phyloP scores from a whole-genome alignment of 441 rosid genomes.

The Adansonia grandidieri region DNA sequence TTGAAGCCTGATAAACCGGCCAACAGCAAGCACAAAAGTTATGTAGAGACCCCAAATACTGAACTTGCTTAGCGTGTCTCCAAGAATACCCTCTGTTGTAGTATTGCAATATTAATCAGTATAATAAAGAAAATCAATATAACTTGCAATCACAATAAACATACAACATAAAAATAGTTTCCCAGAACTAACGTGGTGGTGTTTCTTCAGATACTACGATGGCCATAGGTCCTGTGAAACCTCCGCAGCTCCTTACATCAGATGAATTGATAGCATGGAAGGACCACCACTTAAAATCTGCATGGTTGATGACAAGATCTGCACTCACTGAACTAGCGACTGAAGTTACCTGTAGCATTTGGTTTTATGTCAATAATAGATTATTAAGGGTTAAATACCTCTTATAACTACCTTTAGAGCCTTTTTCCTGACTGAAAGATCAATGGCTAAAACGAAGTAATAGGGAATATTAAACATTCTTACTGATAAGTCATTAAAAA shows the following conservation, averaged over 20 bases:
- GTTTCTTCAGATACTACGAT: slow-evolving; percentile 94
- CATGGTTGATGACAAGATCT: slow-evolving; percentile 74
- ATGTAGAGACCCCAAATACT: slow-evolving; percentile 99
- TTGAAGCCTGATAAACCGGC: slow-evolving; percentile 98
- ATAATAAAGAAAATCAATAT: slow-evolving; percentile 23
- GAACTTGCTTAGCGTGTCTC: slow-evolving; percentile 99
- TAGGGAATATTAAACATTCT: not conserved
- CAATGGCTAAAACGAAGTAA: slow-evolving; percentile 8
- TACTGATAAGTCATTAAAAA: slow-evolving; percentile 9
- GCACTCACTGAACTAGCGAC: slow-evolving; percentile 80
- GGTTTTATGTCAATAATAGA: slow-evolving; percentile 17
- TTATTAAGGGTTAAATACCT: not conserved
- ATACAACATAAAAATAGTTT: slow-evolving; percentile 18
- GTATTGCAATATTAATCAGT: slow-evolving; percentile 23
- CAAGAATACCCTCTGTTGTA: slow-evolving; percentile 92
- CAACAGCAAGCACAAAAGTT: slow-evolving; percentile 98
- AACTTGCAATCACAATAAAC: not conserved
- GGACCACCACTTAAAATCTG: slow-evolving; percentile 86
- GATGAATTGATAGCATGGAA: slow-evolving; percentile 80
- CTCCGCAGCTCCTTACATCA: slow-evolving; percentile 66
- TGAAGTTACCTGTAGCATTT: slow-evolving; percentile 56
- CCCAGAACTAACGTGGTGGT: slow-evolving; percentile 87
- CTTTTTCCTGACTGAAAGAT: slow-evolving; percentile 17
- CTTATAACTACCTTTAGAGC: not conserved
- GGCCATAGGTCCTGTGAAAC: slow-evolving; percentile 89